Evolutionary conservation across 768 basidiomycete genomes (phyloP).

Genomic region (Suillus placidus): DNA sequence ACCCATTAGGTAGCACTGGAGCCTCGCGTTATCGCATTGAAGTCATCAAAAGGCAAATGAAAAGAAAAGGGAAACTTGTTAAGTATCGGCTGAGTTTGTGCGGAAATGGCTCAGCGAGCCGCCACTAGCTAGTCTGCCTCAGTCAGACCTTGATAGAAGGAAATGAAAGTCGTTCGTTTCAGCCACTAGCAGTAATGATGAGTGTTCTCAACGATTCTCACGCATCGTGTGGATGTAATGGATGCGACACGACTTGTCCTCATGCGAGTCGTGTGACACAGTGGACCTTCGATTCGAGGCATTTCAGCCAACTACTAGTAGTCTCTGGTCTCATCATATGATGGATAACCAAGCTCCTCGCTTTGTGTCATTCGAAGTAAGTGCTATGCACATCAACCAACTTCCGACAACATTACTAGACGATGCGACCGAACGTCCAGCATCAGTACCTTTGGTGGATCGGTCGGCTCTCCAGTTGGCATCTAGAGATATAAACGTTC

Average conservation of each 20-base stretch:
- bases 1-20: background rate
- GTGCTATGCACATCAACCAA: background rate
- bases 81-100: background rate
- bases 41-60: background rate
- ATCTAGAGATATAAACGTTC: background rate
- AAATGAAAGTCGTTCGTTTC: background rate
- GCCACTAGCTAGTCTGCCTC: slow-evolving; percentile 2
- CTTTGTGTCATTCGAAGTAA: background rate
- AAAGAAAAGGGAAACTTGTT: background rate
- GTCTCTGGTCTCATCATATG: background rate
- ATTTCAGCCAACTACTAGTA: background rate
- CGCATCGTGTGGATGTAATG: background rate
- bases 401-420: background rate
- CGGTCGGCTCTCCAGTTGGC: slow-evolving; percentile 14
- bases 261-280: background rate
- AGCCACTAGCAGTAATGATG: background rate
- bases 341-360: background rate
- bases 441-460: slow-evolving; percentile 16
- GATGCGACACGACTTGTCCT: background rate
- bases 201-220: background rate
- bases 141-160: background rate
- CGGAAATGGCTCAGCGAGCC: background rate
- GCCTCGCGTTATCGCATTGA: background rate
- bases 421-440: slow-evolving; percentile 8
- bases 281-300: background rate